phyloP scores from a whole-genome alignment of 116 monocot species.

The Dioscorea cayenensis region DNA sequence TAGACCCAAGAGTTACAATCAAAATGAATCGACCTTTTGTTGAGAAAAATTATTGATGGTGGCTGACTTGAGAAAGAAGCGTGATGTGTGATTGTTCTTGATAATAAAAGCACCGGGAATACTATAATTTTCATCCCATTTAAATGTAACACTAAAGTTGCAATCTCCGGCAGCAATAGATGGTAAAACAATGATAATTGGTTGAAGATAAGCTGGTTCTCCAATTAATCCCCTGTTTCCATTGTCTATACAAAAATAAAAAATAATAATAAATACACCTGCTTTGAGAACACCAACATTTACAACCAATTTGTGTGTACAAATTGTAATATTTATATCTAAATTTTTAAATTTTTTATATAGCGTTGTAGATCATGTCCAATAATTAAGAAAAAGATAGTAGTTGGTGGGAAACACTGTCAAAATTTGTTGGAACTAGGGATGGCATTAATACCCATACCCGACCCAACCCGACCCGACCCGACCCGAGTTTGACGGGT shows the following conservation, averaged over 20 bases:
- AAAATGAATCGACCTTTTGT: slow-evolving; percentile 30
- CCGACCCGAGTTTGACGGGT: no score
- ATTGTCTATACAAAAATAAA: slow-evolving; percentile 10
- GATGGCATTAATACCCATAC: no score
- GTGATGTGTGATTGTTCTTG: slow-evolving; percentile 38
- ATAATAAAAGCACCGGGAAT: slow-evolving; percentile 54
- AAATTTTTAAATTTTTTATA: no score
- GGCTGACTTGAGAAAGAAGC: slow-evolving; percentile 56
- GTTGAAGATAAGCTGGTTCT: slow-evolving; percentile 23
- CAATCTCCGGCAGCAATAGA: slow-evolving; percentile 21
- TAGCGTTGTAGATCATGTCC: no score
- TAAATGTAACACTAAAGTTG: slow-evolving; percentile 25
- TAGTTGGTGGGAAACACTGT: no score
- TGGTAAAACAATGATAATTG: slow-evolving; percentile 10
- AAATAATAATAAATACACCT: neutral
- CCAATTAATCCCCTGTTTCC: slow-evolving; percentile 27
- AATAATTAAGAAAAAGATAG: no score
- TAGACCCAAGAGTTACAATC: slow-evolving; percentile 80
- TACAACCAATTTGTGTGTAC: no score
- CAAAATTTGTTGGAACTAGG: no score
- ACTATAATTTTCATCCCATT: slow-evolving; percentile 31
- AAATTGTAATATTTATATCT: no score
- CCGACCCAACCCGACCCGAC: no score
- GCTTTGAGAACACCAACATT: no score
- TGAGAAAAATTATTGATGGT: slow-evolving; percentile 39